Evolutionary conservation across 306 rosid species (phyloP), one percentile per base, ranked within the genome.

Genomic region (Gastrolobium villosum): DNA sequence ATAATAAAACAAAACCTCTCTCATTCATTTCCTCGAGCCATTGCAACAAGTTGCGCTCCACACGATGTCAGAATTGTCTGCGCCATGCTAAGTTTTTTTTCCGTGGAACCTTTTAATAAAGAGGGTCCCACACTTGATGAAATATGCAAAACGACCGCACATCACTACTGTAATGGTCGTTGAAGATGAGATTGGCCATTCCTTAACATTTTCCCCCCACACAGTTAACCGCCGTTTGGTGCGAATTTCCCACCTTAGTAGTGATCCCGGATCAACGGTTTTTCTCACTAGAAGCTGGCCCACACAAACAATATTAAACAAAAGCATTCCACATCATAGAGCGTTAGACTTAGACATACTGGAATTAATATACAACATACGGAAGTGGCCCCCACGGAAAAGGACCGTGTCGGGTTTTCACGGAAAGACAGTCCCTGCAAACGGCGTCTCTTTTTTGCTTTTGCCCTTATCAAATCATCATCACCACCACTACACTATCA

Each of bases 361-460:
- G 57, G 46, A 28, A 15, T 6, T 8, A 5, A 2, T 36, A 10
- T n/a, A 45, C n/a, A 78, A 53, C 32, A 40, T 11, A 7, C 1
- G 26, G 20, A 10, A 3, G 78, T 73, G 93, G 97, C 82, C 8
- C 90, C 95, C 57, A 41, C 7, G 0, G 60, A 14, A 64, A 85
- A 84, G 57, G 62, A 2, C 30, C 65, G 76, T 89, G 98, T 89
- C 97, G 91, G 90, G 84, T 73, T 85, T 74, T 86, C 37, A 83
- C 89, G 89, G 88, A 87, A 85, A 87, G 84, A 72, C 86, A 81
- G 13, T 45, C 75, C 44, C 82, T 79, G 65, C 88, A 88, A 84
- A 94, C 96, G 97, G 79, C 94, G 96, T 92, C 78, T 84, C 86
- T 84, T 77, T 69, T 50, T 65, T 75, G 26, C 86, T 80, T 85